phyloP scores from a whole-genome alignment of 108 stramenopile genomes.

The Cylindrotheca fusiformis region DNA sequence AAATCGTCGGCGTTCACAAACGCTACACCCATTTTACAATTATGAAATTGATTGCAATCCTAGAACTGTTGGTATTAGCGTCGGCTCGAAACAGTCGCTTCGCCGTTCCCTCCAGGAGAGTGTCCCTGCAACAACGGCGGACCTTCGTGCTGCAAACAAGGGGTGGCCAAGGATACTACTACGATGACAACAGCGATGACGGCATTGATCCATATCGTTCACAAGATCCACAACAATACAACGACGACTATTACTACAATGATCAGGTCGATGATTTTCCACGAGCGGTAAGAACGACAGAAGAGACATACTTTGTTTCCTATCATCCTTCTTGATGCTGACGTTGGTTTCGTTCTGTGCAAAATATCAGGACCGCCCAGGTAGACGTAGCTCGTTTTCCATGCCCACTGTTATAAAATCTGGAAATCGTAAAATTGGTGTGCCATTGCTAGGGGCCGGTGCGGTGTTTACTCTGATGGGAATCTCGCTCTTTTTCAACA shows the following conservation, averaged over 20 bases:
- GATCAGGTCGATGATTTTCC: conserved; percentile 7
- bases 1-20: too few species aligned
- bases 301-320: too few species aligned
- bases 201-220: conserved; percentile 10
- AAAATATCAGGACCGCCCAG: not conserved
- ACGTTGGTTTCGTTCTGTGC: too few species aligned
- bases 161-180: conserved; percentile 3
- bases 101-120: too few species aligned
- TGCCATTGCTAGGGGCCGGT: conserved; percentile 69
- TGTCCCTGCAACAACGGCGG: too few species aligned
- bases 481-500: conserved; percentile 92
- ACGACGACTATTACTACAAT: conserved; percentile 21
- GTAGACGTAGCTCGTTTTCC: not conserved
- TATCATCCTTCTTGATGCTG: too few species aligned
- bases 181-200: conserved; percentile 14
- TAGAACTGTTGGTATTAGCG: too few species aligned
- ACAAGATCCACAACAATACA: not conserved
- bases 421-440: conserved; percentile 73
- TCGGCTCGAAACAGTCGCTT: too few species aligned
- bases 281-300: not conserved
- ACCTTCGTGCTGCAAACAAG: not conserved
- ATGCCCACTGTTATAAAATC: conserved; percentile 30
- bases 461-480: conserved; percentile 76
- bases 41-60: too few species aligned
- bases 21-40: too few species aligned